Percentiles rank a stretch among this genome's conserved stretches.
phyloP scores from a whole-genome alignment of 2,329 filamentous ascomycete genomes.

The Botrytis sinoallii region DNA sequence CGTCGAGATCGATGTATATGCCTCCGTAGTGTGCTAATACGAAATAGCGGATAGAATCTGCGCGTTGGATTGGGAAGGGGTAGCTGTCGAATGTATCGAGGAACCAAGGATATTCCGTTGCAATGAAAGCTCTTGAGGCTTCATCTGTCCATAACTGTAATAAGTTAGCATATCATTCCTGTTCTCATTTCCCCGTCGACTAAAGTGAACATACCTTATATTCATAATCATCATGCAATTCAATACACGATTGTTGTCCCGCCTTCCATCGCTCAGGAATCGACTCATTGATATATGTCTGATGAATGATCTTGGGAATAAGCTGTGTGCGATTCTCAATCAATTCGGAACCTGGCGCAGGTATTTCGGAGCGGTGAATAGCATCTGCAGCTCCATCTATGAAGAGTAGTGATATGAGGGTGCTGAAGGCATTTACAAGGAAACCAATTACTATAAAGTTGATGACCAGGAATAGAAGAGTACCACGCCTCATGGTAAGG shows the following conservation, averaged over 20 bases:
- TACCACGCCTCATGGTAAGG: conserved; percentile 37
- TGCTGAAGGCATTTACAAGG: conserved; percentile 66
- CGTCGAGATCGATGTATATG: conserved; percentile 76
- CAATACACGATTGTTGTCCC: conserved; percentile 65
- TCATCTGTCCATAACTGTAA: conserved; percentile 72
- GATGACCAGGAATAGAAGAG: conserved; percentile 45
- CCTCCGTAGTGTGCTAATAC: conserved; percentile 74
- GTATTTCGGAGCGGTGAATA: conserved; percentile 64
- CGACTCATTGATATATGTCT: conserved; percentile 69
- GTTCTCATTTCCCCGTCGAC: neutral
- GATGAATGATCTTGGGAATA: conserved; percentile 75
- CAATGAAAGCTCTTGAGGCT: conserved; percentile 67
- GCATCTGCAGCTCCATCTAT: conserved; percentile 65
- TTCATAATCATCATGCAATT: conserved; percentile 68
- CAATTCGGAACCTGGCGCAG: conserved; percentile 59
- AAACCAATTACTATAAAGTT: conserved; percentile 62
- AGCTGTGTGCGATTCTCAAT: conserved; percentile 55
- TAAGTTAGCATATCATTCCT: conserved; percentile 10
- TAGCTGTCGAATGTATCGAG: conserved; percentile 72
- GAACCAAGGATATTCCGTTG: conserved; percentile 73
- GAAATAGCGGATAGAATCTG: conserved; percentile 78
- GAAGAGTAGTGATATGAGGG: conserved; percentile 66
- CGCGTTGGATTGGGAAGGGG: conserved; percentile 71
- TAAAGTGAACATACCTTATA: conserved; percentile 55
- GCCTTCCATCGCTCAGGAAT: conserved; percentile 64